Evolutionary conservation across 2,329 filamentous ascomycete species (phyloP), one percentile per base, ranked within the genome.

Genomic region (Alternaria longipes): DNA sequence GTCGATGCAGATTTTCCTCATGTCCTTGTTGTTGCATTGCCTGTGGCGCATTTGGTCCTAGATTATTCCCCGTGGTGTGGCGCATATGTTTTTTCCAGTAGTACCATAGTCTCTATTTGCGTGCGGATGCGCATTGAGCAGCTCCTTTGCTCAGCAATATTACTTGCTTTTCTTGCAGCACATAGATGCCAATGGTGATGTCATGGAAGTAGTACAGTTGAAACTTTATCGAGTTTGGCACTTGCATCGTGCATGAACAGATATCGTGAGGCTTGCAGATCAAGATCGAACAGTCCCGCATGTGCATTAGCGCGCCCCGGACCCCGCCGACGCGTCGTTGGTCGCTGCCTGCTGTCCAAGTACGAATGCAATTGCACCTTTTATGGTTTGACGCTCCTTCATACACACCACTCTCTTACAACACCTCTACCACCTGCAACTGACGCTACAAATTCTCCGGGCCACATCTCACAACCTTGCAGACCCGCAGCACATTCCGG

Each of bases 11-110:
- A 56, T 63, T 32, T 18, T 14, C 28, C 6, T 47, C 28, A 57
- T 12, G 20, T 41, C 22, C n/a, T 44, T 49, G 14, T 28, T 66
- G 57, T 51, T 76, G 74, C 74, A 76, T 76, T 72, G 68, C 64
- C 58, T 61, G 36, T 60, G 74, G 74, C 68, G 74, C 74, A 24
- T 34, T 60, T 44, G 42, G 38, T 58, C 54, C 52, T 52, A 65
- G 45, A 64, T 65, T 67, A 72, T 72, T 72, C 68, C 67, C 69
- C 67, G 36, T 34, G 32, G 54, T 54, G 20, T 67, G 55, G 67
- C 64, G 64, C 59, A 64, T 54, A 45, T 56, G 57, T 42, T 41
- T 36, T 49, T 53, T 46, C 9, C 9, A 28, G 52, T 50, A 53
- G 56, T 32, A 52, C 38, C 36, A 45, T 30, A 22, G 40, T 38